These are phyloP conservation scores for Phylloporus arenicola DNA, from an alignment of 768 basidiomycete genomes.

Conservation along the genomic window DNA sequence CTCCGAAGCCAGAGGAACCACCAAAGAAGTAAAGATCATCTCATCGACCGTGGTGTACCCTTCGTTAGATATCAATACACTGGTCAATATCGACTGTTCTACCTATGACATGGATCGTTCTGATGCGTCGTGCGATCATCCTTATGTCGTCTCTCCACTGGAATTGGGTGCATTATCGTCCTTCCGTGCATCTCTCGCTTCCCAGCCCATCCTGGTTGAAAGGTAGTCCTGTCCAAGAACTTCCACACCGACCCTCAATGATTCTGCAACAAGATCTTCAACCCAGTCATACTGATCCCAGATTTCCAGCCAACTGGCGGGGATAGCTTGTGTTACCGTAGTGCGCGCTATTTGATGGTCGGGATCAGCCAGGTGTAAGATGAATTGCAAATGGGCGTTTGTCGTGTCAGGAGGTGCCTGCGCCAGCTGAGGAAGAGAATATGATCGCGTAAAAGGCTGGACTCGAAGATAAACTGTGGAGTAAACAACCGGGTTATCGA, in stretches of 20 bases:
- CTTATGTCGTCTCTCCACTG: constrained; percentile 8
- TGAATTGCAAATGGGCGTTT: constrained; percentile 51
- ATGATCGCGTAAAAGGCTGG: constrained; percentile 72
- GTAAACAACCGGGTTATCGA: constrained; percentile 66
- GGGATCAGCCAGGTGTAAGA: constrained; percentile 69
- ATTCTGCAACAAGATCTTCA: constrained; percentile 89
- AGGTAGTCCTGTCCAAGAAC: constrained; percentile 91
- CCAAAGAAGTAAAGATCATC: constrained; percentile 60
- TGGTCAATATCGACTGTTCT: constrained; percentile 8
- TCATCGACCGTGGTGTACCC: neutral
- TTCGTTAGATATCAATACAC: constrained; percentile 11
- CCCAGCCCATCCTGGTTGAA: constrained; percentile 82
- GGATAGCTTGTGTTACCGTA: constrained; percentile 79
- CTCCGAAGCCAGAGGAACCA: constrained; percentile 69
- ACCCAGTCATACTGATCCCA: constrained; percentile 97
- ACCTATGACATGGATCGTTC: constrained; percentile 7
- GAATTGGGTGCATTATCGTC: constrained; percentile 8
- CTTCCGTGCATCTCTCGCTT: constrained; percentile 26
- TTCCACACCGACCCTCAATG: constrained; percentile 78
- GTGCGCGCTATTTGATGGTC: constrained; percentile 69
- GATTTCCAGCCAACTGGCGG: constrained; percentile 78
- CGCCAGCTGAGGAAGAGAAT: constrained; percentile 37
- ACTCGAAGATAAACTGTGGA: constrained; percentile 91
- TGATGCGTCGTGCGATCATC: neutral
- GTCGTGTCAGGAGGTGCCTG: constrained; percentile 17